Base-by-base conservation (phyloP, 805 yeast species). In the Myxozyma sirexii region DNA sequence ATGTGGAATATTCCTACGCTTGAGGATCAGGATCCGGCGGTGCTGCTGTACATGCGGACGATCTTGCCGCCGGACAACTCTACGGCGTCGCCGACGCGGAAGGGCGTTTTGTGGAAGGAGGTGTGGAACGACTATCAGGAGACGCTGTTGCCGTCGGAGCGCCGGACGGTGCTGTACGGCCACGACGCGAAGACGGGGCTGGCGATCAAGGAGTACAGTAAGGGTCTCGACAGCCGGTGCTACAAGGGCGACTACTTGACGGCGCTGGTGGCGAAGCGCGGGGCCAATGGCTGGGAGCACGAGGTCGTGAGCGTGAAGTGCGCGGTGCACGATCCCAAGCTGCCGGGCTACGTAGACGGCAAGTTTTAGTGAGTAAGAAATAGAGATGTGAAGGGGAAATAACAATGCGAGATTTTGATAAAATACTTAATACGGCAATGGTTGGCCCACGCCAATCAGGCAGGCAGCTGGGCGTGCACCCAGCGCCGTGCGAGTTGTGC, bases 121-220 rank as follows among this genome's bases (percentile, higher is more conserved):
- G 69, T 67, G 21, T 67, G 70, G 70, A 64, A 67, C 39, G 76
- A 71, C 33, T 17, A 45, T 29, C 66, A 61, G 39, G 63, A 63
- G 59, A 61, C 56, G 44, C 59, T 57, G 5, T 62, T 69, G 27
- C 57, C 69, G 65, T 70, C 62, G n/a, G 66, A 67, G 37, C 71
- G 74, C 42, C 73, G 69, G 56, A 65, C 59, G 43, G 90, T 89
- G 2, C 84, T 83, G 68, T 92, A 92, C 70, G 98, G 97, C 1
- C 98, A 92, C 70, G 96, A 90, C 70, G 96, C 97, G 2, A 78
- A 83, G 56, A 76, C 85, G 56, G 97, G 97, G 0, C 79, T 91
- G 51, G 83, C 81, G 56, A 64, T 85, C 51, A 80, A 81, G 64
- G 80, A 81, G 62, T 90, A 78, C 72, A 79, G 96, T 2, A 83